Evolutionary conservation across 2,329 filamentous ascomycete species (phyloP).

Genomic region (Dothideomycetidae sp.): DNA sequence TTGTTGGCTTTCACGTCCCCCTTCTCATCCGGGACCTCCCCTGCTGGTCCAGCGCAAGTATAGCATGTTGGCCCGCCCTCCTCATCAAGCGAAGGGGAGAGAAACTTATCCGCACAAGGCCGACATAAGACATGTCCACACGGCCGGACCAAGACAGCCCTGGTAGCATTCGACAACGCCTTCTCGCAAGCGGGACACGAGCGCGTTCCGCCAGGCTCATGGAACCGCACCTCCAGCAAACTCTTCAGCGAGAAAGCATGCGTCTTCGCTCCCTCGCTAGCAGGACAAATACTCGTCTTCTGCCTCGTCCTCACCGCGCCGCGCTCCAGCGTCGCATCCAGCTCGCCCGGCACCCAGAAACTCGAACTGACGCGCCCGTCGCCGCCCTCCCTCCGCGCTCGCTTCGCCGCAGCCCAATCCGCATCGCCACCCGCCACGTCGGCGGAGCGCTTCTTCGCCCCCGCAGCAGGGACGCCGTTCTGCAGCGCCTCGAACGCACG

Average conservation of each 20-base stretch:
- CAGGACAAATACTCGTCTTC: conserved; percentile 52
- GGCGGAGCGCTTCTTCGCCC: conserved; percentile 24
- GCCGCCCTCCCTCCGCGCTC: conserved; percentile 18
- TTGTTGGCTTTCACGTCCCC: conserved; percentile 22
- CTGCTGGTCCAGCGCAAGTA: conserved; percentile 73
- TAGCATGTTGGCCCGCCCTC: conserved; percentile 54
- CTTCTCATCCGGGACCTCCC: conserved; percentile 19
- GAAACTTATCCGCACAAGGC: conserved; percentile 70
- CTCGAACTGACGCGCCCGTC: conserved; percentile 44
- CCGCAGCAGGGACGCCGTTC: conserved; percentile 40
- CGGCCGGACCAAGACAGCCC: conserved; percentile 67
- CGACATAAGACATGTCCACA: conserved; percentile 89
- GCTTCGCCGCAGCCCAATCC: conserved; percentile 27
- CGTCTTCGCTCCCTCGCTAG: conserved; percentile 48
- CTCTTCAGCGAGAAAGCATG: conserved; percentile 68
- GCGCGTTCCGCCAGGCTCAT: conserved; percentile 48
- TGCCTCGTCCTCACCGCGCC: conserved; percentile 48
- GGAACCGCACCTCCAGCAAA: conserved; percentile 63
- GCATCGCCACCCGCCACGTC: conserved; percentile 29
- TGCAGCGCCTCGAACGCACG: conserved; percentile 75
- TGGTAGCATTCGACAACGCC: conserved; percentile 63
- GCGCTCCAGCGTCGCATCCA: conserved; percentile 52
- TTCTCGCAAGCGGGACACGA: conserved; percentile 82
- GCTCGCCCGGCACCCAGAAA: conserved; percentile 60
- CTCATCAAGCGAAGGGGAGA: conserved; percentile 47